Base-by-base conservation (phyloP, 2,329 filamentous ascomycete genomes). In the Ophiognomonia clavigignenti-juglandacearum region DNA sequence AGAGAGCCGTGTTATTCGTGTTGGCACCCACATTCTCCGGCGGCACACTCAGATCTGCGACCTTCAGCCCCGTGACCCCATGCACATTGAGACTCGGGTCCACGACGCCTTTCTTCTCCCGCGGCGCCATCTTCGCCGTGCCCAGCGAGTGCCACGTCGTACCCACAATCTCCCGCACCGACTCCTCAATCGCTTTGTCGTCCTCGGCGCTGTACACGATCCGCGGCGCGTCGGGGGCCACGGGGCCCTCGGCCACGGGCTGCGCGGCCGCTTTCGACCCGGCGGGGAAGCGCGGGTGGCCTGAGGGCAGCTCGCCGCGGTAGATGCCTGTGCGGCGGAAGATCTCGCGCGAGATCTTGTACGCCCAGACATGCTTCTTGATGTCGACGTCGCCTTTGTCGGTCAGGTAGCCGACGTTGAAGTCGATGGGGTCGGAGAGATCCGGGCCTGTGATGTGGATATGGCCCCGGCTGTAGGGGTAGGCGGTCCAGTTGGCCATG, bases 321-420 rank as follows among this genome's bases (percentile, higher is more conserved):
- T 74, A 82, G 51, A 71, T 66, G 2, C 69, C 61, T 56, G 78
- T 75, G 10, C 79, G 74, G 4, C 81, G 73, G 19, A 71, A 65
- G 45, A 84, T 73, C 60, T 83, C 80, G 3, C 82, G 76, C 9
- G 71, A 69, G 56, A 74, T 75, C 63, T 85, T 85, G 64, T 85
- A 85, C 0, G 67, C 74, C 79, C 79, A 83, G 8, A 81, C 56
- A 11, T 78, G 73, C 55, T 73, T 78, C 59, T 75, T 75, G 22
- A 83, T 32, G 56, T 84, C 80, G 19, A 79, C 62, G 3, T 69
- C 68, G 16, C 71, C 50, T 11, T 65, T 55, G 46, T 82, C 74
- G 6, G 63, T 71, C 26, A 85, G 69, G 59, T 72, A 82, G 4
- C 80, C 80, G 0, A 73, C 65, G 42, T 79, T 70, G 50, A 85